Evolutionary conservation across 129 eudicot genomes (phyloP), one percentile per base, ranked within the genome.

Genomic region (Artemisia tridentata): DNA sequence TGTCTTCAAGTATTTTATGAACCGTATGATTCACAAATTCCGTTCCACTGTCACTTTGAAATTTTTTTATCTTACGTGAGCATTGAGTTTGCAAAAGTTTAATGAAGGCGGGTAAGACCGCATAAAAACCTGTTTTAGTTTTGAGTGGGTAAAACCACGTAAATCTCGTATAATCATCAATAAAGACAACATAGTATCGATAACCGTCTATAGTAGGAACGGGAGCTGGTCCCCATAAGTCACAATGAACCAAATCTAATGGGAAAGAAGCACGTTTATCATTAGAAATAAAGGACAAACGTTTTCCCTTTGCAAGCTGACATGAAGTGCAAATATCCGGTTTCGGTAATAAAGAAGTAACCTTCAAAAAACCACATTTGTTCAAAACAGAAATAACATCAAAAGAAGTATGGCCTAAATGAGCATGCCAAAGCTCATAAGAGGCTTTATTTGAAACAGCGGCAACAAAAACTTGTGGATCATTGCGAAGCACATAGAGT

Each of bases 131-230:
- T 4, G 63, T 18, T 58, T 58, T 20, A 7, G 38, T 23, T 11
- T 20, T 53, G 0, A 53, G 16, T 5, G 18, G 18, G 19, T 53
- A 53, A 53, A 21, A 59, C 65, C 65, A 59, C 41, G 65, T 59
- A 25, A 59, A 59, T 23, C 65, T 11, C 13, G 65, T 20, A 23
- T 20, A 23, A 3, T 59, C 65, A 23, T 59, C 65, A 23, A 59
- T 59, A 59, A 59, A 59, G 31, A 59, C 16, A 59, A 25, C n/a
- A 20, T 59, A 59, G n/a, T 59, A 59, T 10, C 65, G 15, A 21
- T 20, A 59, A 20, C 43, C 34, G 25, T 59, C 65, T 2, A 16
- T 59, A 59, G 65, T 20, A 11, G n/a, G 21, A 59, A 59, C 14
- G 11, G 65, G 65, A 9, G 65, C 9, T 1, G 65, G 41, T 1